Base-by-base conservation (phyloP, 345 rosid species). In the Camelina sativa region DNA sequence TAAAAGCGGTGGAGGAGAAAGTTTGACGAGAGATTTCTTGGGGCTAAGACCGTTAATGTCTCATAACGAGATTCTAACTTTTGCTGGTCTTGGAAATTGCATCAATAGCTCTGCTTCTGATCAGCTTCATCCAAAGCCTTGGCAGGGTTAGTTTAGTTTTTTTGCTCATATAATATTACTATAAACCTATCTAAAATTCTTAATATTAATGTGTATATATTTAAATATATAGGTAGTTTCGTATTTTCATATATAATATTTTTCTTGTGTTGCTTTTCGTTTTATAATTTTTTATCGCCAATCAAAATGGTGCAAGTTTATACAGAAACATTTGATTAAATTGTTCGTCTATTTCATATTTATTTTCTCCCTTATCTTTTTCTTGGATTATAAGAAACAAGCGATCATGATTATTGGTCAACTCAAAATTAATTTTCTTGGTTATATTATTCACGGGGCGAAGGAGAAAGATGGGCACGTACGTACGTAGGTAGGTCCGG, bases 11-110 rank as follows among this genome's bases (percentile, higher is more conserved):
- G 76, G 75, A 38, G 80, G 84, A 43, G 92, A 85, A 72, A 92
- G 77, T 22, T 60, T 89, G 82, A 93, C 97, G 0, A 88, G 97
- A 82, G 97, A 93, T 76, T 93, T 93, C 87, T 84, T 91, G 81
- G 96, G 95, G 35, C 63, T 91, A 40, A 80, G 90, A 75, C 83
- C 93, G 4, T 80, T 89, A 34, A 71, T 78, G 74, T 87, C 94
- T 50, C 93, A 85, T n/a, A 84, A 80, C 73, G 94, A 88, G 75
- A 85, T 94, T 69, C 74, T 94, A 62, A 86, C 79, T 67, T 83
- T 89, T 63, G 86, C 91, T 23, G 92, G 88, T 37, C 83, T 91
- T 35, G 88, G 85, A 7, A 84, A 80, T 28, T 86, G 86, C 84
- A 83, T 87, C 28, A 81, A 84, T 69, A 44, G 77, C 72, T 56